A percentile compares a stretch with the other conserved stretches of the same genome.
Evolutionary conservation across 1,139 yeast genomes (phyloP).

Genomic region (Chernovozyma sophiae-reginae): DNA sequence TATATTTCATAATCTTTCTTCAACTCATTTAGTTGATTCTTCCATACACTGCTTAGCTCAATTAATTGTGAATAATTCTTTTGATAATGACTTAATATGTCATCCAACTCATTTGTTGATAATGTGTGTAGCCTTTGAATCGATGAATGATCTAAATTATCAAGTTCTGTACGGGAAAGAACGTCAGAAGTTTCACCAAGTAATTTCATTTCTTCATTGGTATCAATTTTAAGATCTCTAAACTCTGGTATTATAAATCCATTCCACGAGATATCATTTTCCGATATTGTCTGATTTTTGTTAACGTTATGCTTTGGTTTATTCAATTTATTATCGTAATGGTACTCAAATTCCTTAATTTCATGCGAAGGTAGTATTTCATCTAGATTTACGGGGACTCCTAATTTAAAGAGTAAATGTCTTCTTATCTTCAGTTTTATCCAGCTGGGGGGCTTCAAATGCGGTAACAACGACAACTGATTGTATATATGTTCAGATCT

Average conservation of each 20-base stretch:
- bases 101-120: slow-evolving; percentile 17
- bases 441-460: slow-evolving; percentile 55
- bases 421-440: slow-evolving; percentile 53
- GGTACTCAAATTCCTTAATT: background rate
- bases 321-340: background rate
- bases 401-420: slow-evolving; percentile 50
- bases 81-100: slow-evolving; percentile 26
- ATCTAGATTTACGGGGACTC: slow-evolving; percentile 58
- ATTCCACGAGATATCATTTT: slow-evolving; percentile 32
- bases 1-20: slow-evolving; percentile 57
- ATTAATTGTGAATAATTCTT: slow-evolving; percentile 27
- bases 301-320: slow-evolving; percentile 9
- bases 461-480: slow-evolving; percentile 38
- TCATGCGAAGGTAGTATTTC: slow-evolving; percentile 23
- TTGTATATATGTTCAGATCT: slow-evolving; percentile 26
- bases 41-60: slow-evolving; percentile 47
- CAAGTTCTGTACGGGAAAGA: slow-evolving; percentile 32
- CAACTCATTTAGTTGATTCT: slow-evolving; percentile 35
- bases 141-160: slow-evolving; percentile 32
- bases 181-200: slow-evolving; percentile 19
- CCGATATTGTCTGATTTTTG: slow-evolving; percentile 23
- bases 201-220: slow-evolving; percentile 15
- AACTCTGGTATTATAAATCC: slow-evolving; percentile 25
- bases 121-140: slow-evolving; percentile 14
- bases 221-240: slow-evolving; percentile 17